phyloP scores from a whole-genome alignment of 2,329 filamentous ascomycete species.

The Trichoderma koningiopsis region DNA sequence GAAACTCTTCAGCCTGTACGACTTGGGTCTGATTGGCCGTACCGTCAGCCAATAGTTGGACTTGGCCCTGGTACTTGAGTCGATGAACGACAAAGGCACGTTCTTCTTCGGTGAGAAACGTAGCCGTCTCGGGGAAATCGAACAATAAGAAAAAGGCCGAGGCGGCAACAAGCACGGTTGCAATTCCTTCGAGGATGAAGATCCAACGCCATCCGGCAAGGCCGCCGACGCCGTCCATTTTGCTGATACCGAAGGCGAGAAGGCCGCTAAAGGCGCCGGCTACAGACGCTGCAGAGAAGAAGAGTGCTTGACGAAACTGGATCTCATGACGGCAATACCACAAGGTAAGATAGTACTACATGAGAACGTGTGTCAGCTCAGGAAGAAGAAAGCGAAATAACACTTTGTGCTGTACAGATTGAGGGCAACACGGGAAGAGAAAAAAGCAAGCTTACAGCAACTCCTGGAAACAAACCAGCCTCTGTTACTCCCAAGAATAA shows the following conservation, averaged over 20 bases:
- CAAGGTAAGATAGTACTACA: conserved; percentile 57
- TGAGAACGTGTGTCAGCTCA: neutral
- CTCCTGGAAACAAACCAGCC: conserved; percentile 66
- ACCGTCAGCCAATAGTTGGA: conserved; percentile 5
- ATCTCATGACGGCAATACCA: conserved; percentile 62
- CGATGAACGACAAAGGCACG: conserved; percentile 70
- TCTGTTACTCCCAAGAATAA: conserved; percentile 68
- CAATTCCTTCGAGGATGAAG: conserved; percentile 70
- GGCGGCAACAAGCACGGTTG: conserved; percentile 67
- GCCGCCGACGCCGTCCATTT: conserved; percentile 67
- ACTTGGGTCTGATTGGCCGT: conserved; percentile 35
- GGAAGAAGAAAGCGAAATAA: neutral
- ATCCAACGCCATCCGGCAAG: conserved; percentile 66
- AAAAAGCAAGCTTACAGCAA: conserved; percentile 45
- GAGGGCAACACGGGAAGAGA: neutral
- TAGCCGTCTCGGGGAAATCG: conserved; percentile 79
- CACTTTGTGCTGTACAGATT: too few relatives aligned
- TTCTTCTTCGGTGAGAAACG: conserved; percentile 72
- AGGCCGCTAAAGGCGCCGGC: conserved; percentile 77
- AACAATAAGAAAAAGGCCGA: conserved; percentile 71
- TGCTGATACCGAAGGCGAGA: conserved; percentile 67
- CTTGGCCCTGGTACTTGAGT: conserved; percentile 64
- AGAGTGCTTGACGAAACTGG: conserved; percentile 64
- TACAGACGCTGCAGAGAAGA: conserved; percentile 80
- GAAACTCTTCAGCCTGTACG: conserved; percentile 73